phyloP scores from a whole-genome alignment of 331 rosid genomes.

The Arachis monticola region DNA sequence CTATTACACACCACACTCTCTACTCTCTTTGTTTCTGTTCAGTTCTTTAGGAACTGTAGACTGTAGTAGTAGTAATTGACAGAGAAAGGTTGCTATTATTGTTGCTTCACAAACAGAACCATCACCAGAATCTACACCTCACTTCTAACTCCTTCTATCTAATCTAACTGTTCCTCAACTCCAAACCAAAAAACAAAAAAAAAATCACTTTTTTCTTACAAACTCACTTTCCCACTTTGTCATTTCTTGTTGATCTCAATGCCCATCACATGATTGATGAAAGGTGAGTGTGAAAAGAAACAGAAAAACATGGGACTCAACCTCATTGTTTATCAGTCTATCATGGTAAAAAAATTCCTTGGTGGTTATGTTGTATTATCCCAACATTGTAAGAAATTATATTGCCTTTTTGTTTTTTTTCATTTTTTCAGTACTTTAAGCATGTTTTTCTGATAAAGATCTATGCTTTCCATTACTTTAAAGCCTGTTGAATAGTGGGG shows the following conservation, averaged over 20 bases:
- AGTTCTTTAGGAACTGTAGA: slow-evolving; percentile 8
- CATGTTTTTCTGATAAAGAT: slow-evolving; percentile 22
- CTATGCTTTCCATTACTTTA: slow-evolving; percentile 25
- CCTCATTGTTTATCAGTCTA: slow-evolving; percentile 30
- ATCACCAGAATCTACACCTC: slow-evolving; percentile 30
- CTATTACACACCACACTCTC: not conserved
- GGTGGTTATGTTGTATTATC: slow-evolving; percentile 7
- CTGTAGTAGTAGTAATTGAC: not conserved
- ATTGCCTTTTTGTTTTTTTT: slow-evolving; percentile 4
- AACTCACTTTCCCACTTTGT: slow-evolving; percentile 14
- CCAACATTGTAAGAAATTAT: slow-evolving; percentile 11
- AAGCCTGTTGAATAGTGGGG: slow-evolving; percentile 32
- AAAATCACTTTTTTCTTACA: not conserved
- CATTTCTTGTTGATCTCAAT: slow-evolving; percentile 29
- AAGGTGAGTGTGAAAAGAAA: not conserved
- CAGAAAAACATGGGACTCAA: not conserved
- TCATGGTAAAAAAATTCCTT: slow-evolving; percentile 12
- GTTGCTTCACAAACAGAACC: not conserved
- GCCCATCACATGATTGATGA: slow-evolving; percentile 23
- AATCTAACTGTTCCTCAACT: slow-evolving; percentile 25
- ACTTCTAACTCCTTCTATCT: slow-evolving; percentile 29
- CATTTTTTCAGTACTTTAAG: not conserved
- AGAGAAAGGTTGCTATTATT: slow-evolving; percentile 29
- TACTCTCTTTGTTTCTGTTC: not conserved
- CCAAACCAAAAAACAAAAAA: slow-evolving; percentile 4